phyloP scores from a whole-genome alignment of 208 protist species.

The Novymonas esmeraldas region DNA sequence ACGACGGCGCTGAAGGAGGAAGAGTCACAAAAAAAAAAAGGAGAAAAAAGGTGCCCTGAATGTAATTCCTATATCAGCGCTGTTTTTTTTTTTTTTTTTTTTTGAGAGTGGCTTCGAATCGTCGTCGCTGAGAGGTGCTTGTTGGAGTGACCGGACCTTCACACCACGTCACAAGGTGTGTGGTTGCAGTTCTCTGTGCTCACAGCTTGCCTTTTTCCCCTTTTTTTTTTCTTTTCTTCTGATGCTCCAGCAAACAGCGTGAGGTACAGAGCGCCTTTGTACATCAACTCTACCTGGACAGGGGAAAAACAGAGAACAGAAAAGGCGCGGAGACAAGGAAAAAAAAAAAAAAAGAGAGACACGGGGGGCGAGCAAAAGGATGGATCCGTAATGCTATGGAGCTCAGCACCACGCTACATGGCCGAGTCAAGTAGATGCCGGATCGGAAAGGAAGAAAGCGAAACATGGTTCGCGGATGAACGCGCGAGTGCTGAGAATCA shows the following conservation, averaged over 20 bases:
- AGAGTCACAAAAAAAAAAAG: too few relatives aligned
- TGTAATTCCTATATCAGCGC: too few relatives aligned
- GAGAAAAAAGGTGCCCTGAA: too few relatives aligned
- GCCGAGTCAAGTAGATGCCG: neutral
- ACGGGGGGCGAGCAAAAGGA: neutral
- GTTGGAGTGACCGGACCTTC: too few relatives aligned
- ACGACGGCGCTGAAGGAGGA: too few relatives aligned
- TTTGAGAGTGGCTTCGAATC: too few relatives aligned
- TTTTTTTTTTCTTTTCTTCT: too few relatives aligned
- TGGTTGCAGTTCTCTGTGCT: neutral
- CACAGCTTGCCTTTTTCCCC: neutral
- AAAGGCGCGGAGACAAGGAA: neutral
- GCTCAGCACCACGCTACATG: slow-evolving; percentile 1
- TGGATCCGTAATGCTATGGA: slow-evolving; percentile 1
- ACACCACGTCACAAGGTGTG: neutral
- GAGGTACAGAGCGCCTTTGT: neutral
- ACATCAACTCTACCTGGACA: slow-evolving; percentile 15
- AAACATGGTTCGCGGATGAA: neutral
- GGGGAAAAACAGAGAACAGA: neutral
- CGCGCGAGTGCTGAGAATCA: neutral
- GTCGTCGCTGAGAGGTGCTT: too few relatives aligned
- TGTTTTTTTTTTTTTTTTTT: too few relatives aligned
- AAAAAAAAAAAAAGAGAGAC: slow-evolving; percentile 11
- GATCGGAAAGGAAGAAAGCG: neutral
- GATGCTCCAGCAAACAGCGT: neutral